Evolutionary conservation across 768 basidiomycete species (phyloP), one percentile per base, ranked within the genome.

Genomic region (Tricholoma bakamatsutake): DNA sequence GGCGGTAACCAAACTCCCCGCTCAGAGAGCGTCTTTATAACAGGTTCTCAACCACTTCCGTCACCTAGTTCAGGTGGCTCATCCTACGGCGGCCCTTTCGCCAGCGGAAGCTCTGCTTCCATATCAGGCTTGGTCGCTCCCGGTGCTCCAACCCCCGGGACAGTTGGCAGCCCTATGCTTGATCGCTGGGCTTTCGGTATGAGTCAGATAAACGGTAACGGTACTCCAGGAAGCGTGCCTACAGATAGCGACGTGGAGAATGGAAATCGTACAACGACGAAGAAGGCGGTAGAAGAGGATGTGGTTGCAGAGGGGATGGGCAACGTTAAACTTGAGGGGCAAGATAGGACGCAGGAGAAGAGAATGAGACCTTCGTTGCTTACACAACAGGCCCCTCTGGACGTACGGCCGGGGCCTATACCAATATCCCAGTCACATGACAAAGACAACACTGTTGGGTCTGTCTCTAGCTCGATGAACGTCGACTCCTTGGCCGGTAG

Each of bases 1-100:
- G 93, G 95, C 5, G 96, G 96, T 0, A 96, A 97, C 68, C 96
- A 98, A 71, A 98, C 96, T 0, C 96, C 96, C 1, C 80, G 94
- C 46, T 76, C 76, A 12, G 93, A 97, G 63, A 74, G 71, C 55
- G 74, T 81, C 6, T 78, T 89, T 76, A 48, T 98, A 69, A 96
- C 93, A 4, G 92, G 90, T 28, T 93, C 90, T 0, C 96, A 94
- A 66, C 96, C 96, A 0, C 78, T 99, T 5, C 96, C 96, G 0
- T 91, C 89, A 2, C 90, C 90, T 0, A 85, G 83, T 13, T 91
- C 89, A 2, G 90, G 90, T 0, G 85, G 83, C 15, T 53, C 52
- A 13, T 53, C 52, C 4, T 53, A 43, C 8, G 40, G 24, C 12
- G 45, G 46, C 24, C 43, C 43, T 12, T 27, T 27, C 3, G 12